phyloP scores from a whole-genome alignment of 805 yeast species.

The Myxozyma neotropica region DNA sequence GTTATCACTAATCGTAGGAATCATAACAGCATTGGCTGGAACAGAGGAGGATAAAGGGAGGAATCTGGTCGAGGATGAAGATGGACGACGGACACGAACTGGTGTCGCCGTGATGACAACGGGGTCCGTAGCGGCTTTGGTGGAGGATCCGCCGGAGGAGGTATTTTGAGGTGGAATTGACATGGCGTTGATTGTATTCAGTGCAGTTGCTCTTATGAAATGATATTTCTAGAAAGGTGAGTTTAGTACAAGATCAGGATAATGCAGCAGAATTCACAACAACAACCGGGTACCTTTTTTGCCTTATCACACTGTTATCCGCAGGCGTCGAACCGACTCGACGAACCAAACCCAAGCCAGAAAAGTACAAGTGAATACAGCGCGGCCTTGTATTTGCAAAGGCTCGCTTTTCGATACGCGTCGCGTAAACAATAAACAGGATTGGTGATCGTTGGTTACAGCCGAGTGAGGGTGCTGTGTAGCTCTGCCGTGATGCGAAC shows the following conservation, averaged over 20 bases:
- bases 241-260: no score
- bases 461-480: slow-evolving; percentile 13
- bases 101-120: slow-evolving; percentile 19
- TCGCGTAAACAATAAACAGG: background rate
- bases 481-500: background rate
- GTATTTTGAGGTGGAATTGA: background rate
- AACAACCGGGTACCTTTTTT: no score
- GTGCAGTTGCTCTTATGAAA: no score
- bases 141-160: background rate
- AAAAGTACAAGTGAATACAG: no score
- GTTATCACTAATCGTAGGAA: background rate
- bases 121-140: background rate
- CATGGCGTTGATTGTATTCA: background rate
- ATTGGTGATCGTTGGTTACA: background rate
- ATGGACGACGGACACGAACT: slow-evolving; percentile 15
- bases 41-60: background rate
- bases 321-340: no score
- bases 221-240: no score
- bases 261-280: no score
- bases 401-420: slow-evolving; percentile 1
- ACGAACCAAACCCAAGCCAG: no score
- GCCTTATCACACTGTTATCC: no score
- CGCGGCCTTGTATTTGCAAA: no score
- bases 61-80: background rate
- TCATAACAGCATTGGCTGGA: background rate